Evolutionary conservation across 805 yeast species (phyloP).

Genomic region (Saccharomycopsis babjevae): DNA sequence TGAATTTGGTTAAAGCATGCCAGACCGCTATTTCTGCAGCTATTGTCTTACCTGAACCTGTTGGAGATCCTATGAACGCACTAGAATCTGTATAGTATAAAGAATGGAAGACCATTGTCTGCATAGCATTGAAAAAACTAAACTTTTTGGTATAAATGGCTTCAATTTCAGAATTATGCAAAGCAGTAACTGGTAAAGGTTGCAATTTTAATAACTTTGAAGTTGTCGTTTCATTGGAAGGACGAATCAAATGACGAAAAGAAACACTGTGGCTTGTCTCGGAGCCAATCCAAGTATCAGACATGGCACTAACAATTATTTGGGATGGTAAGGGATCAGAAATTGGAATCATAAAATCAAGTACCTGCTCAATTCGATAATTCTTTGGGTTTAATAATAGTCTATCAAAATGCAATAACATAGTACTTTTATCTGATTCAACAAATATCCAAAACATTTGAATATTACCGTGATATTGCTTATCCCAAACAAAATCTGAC

Average conservation of each 20-base stretch:
- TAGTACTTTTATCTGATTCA: constrained; percentile 58
- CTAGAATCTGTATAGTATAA: constrained; percentile 69
- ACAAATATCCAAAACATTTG: constrained; percentile 90
- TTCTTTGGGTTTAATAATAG: constrained; percentile 56
- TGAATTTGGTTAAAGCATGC: constrained; percentile 83
- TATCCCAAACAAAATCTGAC: constrained; percentile 84
- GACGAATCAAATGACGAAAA: constrained; percentile 82
- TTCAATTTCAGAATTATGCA: constrained; percentile 60
- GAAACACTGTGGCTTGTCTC: constrained; percentile 70
- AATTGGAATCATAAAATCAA: constrained; percentile 89
- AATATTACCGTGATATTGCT: constrained; percentile 65
- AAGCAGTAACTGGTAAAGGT: constrained; percentile 77
- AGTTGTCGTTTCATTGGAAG: constrained; percentile 76
- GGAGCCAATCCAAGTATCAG: constrained; percentile 86
- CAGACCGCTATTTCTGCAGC: constrained; percentile 96
- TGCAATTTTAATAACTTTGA: constrained; percentile 72
- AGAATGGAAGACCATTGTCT: constrained; percentile 91
- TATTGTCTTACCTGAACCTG: constrained; percentile 96
- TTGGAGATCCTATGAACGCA: constrained; percentile 93
- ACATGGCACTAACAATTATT: constrained; percentile 63
- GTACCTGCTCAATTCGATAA: constrained; percentile 45
- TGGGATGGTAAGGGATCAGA: constrained; percentile 88
- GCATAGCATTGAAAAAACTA: constrained; percentile 94
- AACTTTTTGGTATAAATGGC: constrained; percentile 57
- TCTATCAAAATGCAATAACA: constrained; percentile 73